These are phyloP conservation scores for Pseudocercospora crystallina DNA, from an alignment of 2,329 filamentous ascomycete species.

Conservation along the genomic window DNA sequence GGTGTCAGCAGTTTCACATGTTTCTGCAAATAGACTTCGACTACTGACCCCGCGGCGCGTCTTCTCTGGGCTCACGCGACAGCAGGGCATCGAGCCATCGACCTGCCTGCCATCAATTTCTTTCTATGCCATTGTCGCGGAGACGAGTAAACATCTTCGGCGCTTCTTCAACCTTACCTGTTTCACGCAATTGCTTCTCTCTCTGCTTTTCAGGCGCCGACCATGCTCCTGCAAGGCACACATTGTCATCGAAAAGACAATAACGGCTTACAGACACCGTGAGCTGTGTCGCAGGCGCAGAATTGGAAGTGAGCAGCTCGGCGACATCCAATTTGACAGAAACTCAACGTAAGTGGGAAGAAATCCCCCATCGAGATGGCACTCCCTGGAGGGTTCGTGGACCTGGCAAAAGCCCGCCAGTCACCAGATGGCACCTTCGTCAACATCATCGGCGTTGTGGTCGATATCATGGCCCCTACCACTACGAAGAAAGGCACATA, in stretches of 20 bases:
- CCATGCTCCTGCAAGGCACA: too few species aligned
- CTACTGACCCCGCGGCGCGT: conserved; percentile 3
- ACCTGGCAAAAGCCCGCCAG: conserved; percentile 25
- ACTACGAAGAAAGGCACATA: conserved; percentile 46
- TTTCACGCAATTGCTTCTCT: too few species aligned
- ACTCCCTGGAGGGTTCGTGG: conserved; percentile 27
- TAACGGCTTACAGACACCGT: too few species aligned
- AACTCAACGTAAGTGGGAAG: too few species aligned
- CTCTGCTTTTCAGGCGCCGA: too few species aligned
- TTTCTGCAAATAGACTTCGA: background rate
- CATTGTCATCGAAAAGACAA: too few species aligned
- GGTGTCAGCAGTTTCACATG: conserved; percentile 8
- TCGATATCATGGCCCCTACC: conserved; percentile 60
- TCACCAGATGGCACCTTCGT: conserved; percentile 36
- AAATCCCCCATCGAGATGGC: conserved; percentile 7
- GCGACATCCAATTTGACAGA: background rate
- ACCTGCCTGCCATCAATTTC: too few species aligned
- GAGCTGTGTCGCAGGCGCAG: too few species aligned
- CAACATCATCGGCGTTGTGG: conserved; percentile 69
- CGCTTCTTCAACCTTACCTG: too few species aligned
- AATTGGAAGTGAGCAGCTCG: background rate
- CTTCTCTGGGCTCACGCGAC: background rate
- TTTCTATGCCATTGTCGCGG: too few species aligned
- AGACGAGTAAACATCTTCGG: too few species aligned
- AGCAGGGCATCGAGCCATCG: background rate